These are phyloP conservation scores for Talaromyces ruber DNA, from an alignment of 495 filamentous ascomycete genomes.

Conservation along the genomic window DNA sequence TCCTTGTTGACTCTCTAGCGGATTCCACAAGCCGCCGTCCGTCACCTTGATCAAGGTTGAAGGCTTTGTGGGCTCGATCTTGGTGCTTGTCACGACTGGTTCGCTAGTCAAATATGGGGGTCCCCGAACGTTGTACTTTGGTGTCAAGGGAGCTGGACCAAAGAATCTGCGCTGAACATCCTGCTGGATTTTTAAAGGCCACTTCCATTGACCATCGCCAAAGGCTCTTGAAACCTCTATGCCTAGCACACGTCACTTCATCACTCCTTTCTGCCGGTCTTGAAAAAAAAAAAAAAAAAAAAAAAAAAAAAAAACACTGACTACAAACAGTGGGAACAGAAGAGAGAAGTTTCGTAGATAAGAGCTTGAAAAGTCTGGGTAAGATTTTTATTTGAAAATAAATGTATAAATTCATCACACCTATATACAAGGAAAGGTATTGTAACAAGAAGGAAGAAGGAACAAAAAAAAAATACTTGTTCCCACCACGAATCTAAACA, in stretches of 20 bases:
- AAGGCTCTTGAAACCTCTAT: constrained; percentile 51
- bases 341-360: not conserved
- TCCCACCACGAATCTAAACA: not conserved
- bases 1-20: constrained; percentile 47
- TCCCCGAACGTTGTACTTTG: constrained; percentile 29
- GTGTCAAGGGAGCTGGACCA: constrained; percentile 30
- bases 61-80: constrained; percentile 32
- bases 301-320: no score
- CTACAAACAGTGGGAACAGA: no score
- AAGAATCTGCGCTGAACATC: constrained; percentile 36
- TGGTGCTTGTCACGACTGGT: constrained; percentile 50
- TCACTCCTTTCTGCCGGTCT: not conserved
- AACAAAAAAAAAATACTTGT: not conserved
- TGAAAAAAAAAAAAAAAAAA: no score
- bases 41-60: constrained; percentile 57
- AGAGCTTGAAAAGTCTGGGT: not conserved
- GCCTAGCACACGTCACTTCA: constrained; percentile 49
- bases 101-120: constrained; percentile 61
- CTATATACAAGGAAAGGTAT: constrained; percentile 2
- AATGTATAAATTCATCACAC: not conserved
- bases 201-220: constrained; percentile 58
- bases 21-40: constrained; percentile 61
- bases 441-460: not conserved
- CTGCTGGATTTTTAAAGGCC: constrained; percentile 38
- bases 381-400: not conserved